These are phyloP conservation scores for Codiaeum variegatum DNA, from an alignment of 441 rosid genomes.

Conservation along the genomic window DNA sequence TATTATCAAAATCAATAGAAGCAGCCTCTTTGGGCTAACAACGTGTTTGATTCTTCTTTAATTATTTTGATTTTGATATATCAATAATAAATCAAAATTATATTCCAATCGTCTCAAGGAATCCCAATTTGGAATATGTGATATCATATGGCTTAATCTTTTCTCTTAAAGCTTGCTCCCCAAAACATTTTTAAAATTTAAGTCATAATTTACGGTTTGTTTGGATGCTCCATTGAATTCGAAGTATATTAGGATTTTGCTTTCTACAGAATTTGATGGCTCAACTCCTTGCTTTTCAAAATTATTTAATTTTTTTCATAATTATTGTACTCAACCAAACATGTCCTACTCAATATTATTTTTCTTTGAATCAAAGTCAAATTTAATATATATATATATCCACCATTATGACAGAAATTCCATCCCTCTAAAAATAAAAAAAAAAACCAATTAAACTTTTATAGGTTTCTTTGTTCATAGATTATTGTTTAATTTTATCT, in stretches of 20 bases:
- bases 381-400: slow-evolving; percentile 8
- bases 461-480: slow-evolving; percentile 34
- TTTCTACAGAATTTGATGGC: slow-evolving; percentile 4
- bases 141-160: slow-evolving; percentile 11
- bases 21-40: slow-evolving; percentile 23
- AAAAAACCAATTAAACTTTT: slow-evolving; percentile 26
- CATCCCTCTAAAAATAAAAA: slow-evolving; percentile 19
- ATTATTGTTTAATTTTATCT: slow-evolving; percentile 16
- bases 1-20: neutral
- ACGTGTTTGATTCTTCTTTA: neutral
- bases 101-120: slow-evolving; percentile 13
- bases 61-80: neutral
- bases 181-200: neutral
- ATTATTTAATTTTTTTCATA: slow-evolving; percentile 14
- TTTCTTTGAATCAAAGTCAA: slow-evolving; percentile 34
- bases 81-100: neutral
- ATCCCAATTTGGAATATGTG: slow-evolving; percentile 19
- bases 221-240: slow-evolving; percentile 18
- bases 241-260: neutral
- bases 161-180: slow-evolving; percentile 5
- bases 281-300: slow-evolving; percentile 12
- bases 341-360: slow-evolving; percentile 22
- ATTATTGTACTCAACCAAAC: slow-evolving; percentile 25
- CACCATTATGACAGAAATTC: slow-evolving; percentile 34
- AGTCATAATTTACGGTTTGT: slow-evolving; percentile 26